Evolutionary conservation across 495 filamentous ascomycete genomes (phyloP).

Genomic region (Aspergillus wentii): DNA sequence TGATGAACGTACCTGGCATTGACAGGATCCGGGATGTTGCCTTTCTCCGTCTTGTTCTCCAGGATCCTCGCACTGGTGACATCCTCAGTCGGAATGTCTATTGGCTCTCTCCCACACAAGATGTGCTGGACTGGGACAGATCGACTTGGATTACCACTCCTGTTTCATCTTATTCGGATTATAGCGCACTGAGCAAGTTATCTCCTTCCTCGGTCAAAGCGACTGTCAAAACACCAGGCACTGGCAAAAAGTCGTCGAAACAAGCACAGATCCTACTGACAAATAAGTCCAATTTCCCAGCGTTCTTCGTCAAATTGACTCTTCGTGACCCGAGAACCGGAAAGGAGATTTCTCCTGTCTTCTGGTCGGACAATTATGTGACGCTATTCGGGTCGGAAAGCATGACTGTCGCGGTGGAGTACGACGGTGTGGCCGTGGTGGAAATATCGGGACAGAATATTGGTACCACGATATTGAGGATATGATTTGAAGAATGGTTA

Average conservation of each 20-base stretch:
- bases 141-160: conserved; percentile 58
- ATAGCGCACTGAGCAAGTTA: conserved; percentile 41
- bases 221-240: conserved; percentile 1
- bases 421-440: too few species aligned
- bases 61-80: conserved; percentile 8
- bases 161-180: conserved; percentile 48
- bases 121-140: conserved; percentile 49
- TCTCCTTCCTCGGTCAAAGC: conserved; percentile 28
- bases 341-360: conserved; percentile 44
- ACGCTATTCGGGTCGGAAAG: conserved; percentile 56
- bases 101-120: conserved; percentile 48
- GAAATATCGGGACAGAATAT: too few species aligned
- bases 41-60: conserved; percentile 48
- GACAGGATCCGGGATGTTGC: conserved; percentile 35
- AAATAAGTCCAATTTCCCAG: conserved; percentile 48
- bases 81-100: conserved; percentile 57
- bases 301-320: conserved; percentile 51
- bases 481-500: too few species aligned
- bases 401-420: conserved; percentile 24
- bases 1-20: conserved; percentile 22
- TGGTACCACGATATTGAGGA: too few species aligned
- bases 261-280: conserved; percentile 35
- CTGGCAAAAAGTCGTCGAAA: background rate
- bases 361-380: conserved; percentile 60
- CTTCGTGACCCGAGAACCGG: conserved; percentile 32